Base-by-base conservation (phyloP, 2,329 filamentous ascomycete species). In the Truncatella angustata region DNA sequence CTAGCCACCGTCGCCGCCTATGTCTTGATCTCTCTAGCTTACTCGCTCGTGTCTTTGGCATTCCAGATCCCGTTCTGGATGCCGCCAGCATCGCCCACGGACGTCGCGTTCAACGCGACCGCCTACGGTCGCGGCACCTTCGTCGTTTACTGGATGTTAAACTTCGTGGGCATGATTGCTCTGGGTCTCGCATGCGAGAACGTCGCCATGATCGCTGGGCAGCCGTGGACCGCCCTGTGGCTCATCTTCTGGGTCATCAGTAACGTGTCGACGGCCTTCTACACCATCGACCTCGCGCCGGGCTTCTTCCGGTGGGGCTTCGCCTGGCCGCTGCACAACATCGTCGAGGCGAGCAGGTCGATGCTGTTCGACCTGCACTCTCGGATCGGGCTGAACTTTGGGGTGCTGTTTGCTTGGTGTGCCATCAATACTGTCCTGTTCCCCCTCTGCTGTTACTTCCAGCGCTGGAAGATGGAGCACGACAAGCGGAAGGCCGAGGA, bases 221-320 rank as follows among this genome's bases (percentile, higher is more conserved):
- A 79, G 58, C 84, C 81, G 0, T 87, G 82, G 82, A 64, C 63
- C 2, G 76, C 81, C 0, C 63, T 85, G 0, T 88, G 84, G 76
- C 67, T 88, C 2, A 85, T 87, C 51, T 86, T 85, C 59, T 86
- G 82, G 83, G 81, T 87, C 37, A 84, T 87, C 51, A 78, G 80
- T 5, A 88, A 88, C 59, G 81, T 86, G 0, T 71, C 75, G 0
- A 85, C 81, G 0, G 69, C 74, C 0, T 85, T 87, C 58, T 82
- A 86, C 62, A 68, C 79, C 4, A 70, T 87, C 39, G 79, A 82
- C 23, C 68, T 87, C 21, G 76, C 79, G 2, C 78, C 81, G 0
- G 69, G 65, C 0, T 86, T 87, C 60, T 88, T 82, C 61, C 62
- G 66, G 2, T 87, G 81, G 80, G 82, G 81, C 0, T 84, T 84